Evolutionary conservation across 1,284 basidiomycete species (phyloP), one percentile per base, ranked within the genome.

Genomic region (Neolentinus lepideus): DNA sequence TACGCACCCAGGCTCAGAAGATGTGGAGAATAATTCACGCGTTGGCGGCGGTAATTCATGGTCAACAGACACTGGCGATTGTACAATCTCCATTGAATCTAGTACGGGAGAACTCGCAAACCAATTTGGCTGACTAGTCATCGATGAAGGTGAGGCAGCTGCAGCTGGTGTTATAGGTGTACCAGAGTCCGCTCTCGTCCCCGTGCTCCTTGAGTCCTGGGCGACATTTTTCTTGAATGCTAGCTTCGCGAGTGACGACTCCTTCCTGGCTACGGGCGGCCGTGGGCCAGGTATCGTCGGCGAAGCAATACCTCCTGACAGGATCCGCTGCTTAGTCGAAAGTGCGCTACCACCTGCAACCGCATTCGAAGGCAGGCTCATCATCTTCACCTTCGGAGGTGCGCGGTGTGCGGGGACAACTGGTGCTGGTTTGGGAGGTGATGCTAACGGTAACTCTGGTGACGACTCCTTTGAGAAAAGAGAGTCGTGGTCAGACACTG

Each of bases 121-220:
- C 27, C 24, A 50, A 26, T 11, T 22, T n/a, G 47, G 27, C 12
- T 16, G 21, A n/a, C 8, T 8, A 16, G 22, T n/a, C 24, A n/a
- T n/a, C n/a, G n/a, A n/a, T n/a, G 24, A 8, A 21, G 47, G 47
- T 8, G 22, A 29, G 25, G 72, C 71, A n/a, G 69, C 69, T 51
- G 72, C 69, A 26, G 70, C 1, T 3, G 47, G 27, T 4, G 6
- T 25, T 11, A 11, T n/a, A 26, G n/a, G n/a, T n/a, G n/a, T n/a
- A n/a, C n/a, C n/a, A n/a, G n/a, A n/a, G n/a, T 26, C 6, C 27
- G 8, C 47, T 3, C 47, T 26, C 27, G 21, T 25, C 14, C 21
- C 47, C 11, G 16, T n/a, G 6, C 14, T 26, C 11, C 24, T 29
- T 8, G 24, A 8, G n/a, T 29, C 24, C 14, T 6, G 14, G 6